Conservation (phyloP, 768 basidiomycete genomes). For the Russula earlei region DNA sequence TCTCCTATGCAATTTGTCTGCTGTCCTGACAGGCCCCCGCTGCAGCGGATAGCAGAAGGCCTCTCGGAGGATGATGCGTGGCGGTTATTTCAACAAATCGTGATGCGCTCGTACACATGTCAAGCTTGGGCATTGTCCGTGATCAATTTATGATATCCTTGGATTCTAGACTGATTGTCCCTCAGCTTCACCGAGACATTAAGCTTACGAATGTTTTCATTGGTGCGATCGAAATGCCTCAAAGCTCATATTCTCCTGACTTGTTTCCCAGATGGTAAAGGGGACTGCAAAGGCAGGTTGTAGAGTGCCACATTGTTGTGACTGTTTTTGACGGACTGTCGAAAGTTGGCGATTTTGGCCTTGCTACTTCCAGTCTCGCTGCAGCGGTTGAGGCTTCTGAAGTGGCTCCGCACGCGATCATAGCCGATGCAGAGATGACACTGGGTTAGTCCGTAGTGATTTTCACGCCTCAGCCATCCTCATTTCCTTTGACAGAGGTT, state of each 20-base stretch:
- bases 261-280: conserved; percentile 53
- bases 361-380: conserved; percentile 75
- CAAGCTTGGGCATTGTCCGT: conserved; percentile 73
- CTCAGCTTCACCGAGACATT: conserved; percentile 72
- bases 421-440: conserved; percentile 61
- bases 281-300: conserved; percentile 66
- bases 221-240: conserved; percentile 38
- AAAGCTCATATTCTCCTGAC: neutral
- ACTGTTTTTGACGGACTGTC: conserved; percentile 7
- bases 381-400: conserved; percentile 71
- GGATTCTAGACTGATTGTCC: conserved; percentile 5
- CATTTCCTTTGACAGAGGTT: conserved; percentile 44
- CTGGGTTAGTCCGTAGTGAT: conserved; percentile 38
- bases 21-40: neutral
- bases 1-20: conserved; percentile 1
- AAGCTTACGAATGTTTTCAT: conserved; percentile 94
- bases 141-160: neutral
- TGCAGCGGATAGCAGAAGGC: conserved; percentile 69
- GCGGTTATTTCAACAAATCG: conserved; percentile 80
- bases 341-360: conserved; percentile 85
- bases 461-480: neutral
- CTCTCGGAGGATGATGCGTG: conserved; percentile 80
- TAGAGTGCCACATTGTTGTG: neutral
- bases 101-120: conserved; percentile 91
- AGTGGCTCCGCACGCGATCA: conserved; percentile 37